Conservation (phyloP, 179 eudicot genomes). For the Pouteria campechiana region DNA sequence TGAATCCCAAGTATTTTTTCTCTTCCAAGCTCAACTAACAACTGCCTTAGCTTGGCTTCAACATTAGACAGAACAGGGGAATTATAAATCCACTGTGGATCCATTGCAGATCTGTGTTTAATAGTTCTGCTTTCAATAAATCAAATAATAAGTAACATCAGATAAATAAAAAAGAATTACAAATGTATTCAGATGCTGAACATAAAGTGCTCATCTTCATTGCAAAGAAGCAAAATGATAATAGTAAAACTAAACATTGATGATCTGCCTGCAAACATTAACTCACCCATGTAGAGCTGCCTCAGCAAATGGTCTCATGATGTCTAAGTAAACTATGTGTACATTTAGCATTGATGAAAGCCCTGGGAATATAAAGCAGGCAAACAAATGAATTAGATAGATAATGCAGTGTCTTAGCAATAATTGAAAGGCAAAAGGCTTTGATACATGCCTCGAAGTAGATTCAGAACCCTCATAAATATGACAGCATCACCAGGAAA, state of each 20-base stretch:
- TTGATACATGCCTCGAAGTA: constrained; percentile 63
- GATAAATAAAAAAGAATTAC: neutral
- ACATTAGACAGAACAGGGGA: constrained; percentile 72
- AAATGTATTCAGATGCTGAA: neutral
- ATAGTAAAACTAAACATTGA: neutral
- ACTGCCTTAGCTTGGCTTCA: constrained; percentile 73
- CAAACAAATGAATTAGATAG: constrained; percentile 2
- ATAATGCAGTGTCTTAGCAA: neutral
- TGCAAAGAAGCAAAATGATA: no score
- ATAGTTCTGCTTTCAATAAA: constrained; percentile 48
- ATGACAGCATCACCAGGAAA: constrained; percentile 97
- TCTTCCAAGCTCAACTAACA: constrained; percentile 63
- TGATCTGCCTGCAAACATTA: neutral
- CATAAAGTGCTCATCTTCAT: no score
- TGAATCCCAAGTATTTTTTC: constrained; percentile 92
- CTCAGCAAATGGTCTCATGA: constrained; percentile 99
- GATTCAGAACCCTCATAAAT: constrained; percentile 85
- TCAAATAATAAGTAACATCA: constrained; percentile 5
- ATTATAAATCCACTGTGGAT: constrained; percentile 61
- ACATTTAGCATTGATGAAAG: constrained; percentile 85
- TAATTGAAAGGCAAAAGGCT: neutral
- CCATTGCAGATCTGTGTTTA: constrained; percentile 48
- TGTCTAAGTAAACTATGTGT: constrained; percentile 61
- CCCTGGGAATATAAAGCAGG: constrained; percentile 48
- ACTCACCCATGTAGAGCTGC: constrained; percentile 79